Evolutionary conservation across 2,329 filamentous ascomycete genomes (phyloP).

Genomic region (Fusarium citri): DNA sequence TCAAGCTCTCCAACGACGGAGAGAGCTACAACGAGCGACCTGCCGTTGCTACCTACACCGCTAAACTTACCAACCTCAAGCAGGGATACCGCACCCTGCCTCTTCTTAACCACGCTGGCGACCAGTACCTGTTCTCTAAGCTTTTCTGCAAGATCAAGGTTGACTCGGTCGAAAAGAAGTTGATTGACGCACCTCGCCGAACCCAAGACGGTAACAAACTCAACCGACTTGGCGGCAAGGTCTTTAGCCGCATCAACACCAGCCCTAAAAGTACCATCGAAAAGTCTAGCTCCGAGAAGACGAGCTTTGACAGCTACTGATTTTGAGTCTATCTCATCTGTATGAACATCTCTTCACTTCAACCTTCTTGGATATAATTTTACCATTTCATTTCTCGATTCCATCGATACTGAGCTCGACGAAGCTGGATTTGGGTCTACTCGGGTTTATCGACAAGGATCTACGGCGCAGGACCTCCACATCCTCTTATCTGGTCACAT

Average conservation of each 20-base stretch:
- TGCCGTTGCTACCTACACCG: slow-evolving; percentile 88
- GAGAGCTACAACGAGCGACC: slow-evolving; percentile 70
- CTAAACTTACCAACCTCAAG: slow-evolving; percentile 88
- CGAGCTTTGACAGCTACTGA: slow-evolving; percentile 57
- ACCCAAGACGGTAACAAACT: slow-evolving; percentile 62
- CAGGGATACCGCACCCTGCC: slow-evolving; percentile 94
- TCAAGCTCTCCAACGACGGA: slow-evolving; percentile 86
- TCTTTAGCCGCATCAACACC: slow-evolving; percentile 66
- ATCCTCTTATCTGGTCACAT: slow-evolving; percentile 20
- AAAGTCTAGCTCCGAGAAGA: slow-evolving; percentile 62
- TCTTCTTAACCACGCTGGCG: slow-evolving; percentile 86
- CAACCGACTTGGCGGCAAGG: slow-evolving; percentile 67
- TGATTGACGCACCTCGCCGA: slow-evolving; percentile 62
- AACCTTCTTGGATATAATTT: slow-evolving; percentile 44
- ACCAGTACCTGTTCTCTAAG: slow-evolving; percentile 94
- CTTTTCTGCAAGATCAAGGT: slow-evolving; percentile 90
- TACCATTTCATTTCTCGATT: slow-evolving; percentile 34
- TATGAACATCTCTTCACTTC: slow-evolving; percentile 37
- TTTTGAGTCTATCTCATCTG: slow-evolving; percentile 34
- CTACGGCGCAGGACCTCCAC: slow-evolving; percentile 8
- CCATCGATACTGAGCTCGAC: slow-evolving; percentile 30
- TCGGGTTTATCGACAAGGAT: slow-evolving; percentile 32
- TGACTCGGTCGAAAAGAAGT: slow-evolving; percentile 66
- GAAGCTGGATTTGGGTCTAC: slow-evolving; percentile 22
- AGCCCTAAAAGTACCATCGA: slow-evolving; percentile 66